Conservation (phyloP, 139 green algal genomes). For the Chlamydomonas eustigma region DNA sequence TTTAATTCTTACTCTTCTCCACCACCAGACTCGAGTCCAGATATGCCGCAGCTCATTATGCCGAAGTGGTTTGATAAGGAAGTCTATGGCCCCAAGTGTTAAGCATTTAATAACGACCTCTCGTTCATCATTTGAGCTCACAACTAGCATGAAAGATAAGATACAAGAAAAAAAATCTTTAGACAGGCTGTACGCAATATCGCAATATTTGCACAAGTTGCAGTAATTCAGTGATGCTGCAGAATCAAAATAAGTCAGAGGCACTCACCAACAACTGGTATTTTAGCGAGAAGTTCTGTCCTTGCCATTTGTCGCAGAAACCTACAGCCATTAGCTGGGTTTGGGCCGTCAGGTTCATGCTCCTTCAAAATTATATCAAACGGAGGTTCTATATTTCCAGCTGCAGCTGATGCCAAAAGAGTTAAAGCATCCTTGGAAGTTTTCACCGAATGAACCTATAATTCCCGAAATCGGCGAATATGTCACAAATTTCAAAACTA, state of each 20-base stretch:
- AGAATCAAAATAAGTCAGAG: neutral
- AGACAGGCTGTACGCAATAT: neutral
- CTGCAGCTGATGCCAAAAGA: conserved; percentile 24
- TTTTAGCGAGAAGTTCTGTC: conserved; percentile 22
- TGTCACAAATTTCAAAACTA: too few relatives aligned
- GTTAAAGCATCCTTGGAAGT: conserved; percentile 44
- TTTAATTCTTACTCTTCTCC: conserved; percentile 42
- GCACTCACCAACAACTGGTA: conserved; percentile 53
- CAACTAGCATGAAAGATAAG: conserved; percentile 44
- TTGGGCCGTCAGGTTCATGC: conserved; percentile 47
- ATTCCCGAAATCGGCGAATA: neutral
- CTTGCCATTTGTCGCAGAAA: conserved; percentile 48
- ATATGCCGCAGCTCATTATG: conserved; percentile 81
- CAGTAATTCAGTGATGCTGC: neutral
- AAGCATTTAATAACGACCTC: conserved; percentile 71
- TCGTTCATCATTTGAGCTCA: conserved; percentile 56
- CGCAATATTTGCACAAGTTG: neutral
- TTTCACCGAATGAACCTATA: conserved; percentile 44
- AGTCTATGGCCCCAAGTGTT: conserved; percentile 78
- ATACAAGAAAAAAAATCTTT: too few relatives aligned
- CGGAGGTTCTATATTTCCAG: neutral
- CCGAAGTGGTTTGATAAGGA: conserved; percentile 79
- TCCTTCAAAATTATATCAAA: conserved; percentile 72
- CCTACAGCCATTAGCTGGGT: conserved; percentile 39
- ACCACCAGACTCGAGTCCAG: conserved; percentile 81